Evolutionary conservation across 169 alveolate genomes (phyloP), one percentile per base, ranked within the genome.

Genomic region (Cryptosporidium canis): DNA sequence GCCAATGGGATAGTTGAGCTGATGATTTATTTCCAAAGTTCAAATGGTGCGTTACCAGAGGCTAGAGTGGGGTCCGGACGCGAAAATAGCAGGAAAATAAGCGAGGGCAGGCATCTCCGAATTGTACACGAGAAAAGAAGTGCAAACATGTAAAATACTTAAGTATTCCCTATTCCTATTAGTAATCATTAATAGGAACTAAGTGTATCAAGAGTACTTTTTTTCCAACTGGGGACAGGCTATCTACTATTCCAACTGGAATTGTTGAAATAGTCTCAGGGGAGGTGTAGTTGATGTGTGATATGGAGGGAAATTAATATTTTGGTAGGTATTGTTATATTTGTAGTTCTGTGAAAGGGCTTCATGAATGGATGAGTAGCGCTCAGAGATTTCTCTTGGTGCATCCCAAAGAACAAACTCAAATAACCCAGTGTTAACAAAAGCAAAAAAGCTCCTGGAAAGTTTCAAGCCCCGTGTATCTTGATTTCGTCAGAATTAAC

Each of bases 401-500:
- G 68, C 33, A 61, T 35, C 8, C 45, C 68, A 61, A 61, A 29
- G 37, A 61, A 35, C n/a, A 61, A 61, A 21, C 33, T 51, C 7
- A 51, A 3, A 51, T 51, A 33, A 51, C 63, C 24, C 33, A 51
- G 63, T 3, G 7, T 21, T 63, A 18, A 33, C 31, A 11, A 31
- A 63, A 31, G 8, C 31, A 29, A 33, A 63, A 31, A 18, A 24
- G 70, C 31, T 63, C 70, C 51, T 35, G 29, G 31, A 21, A 2
- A 63, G 24, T 33, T 27, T 55, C 39, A 95, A 48, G 97, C 98
- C 18, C 98, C 98, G 91, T 95, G 98, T 63, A 95, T 93, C 41
- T 97, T 93, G 51, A 95, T 94, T 67, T 95, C 97, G 67, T 95
- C 98, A 14, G 94, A 90, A 47, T 94, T 90, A 51, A 95, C 96